Percentiles rank a stretch among this genome's conserved stretches.
Evolutionary conservation across 768 basidiomycete species (phyloP).

Genomic region (Trametes cubensis): DNA sequence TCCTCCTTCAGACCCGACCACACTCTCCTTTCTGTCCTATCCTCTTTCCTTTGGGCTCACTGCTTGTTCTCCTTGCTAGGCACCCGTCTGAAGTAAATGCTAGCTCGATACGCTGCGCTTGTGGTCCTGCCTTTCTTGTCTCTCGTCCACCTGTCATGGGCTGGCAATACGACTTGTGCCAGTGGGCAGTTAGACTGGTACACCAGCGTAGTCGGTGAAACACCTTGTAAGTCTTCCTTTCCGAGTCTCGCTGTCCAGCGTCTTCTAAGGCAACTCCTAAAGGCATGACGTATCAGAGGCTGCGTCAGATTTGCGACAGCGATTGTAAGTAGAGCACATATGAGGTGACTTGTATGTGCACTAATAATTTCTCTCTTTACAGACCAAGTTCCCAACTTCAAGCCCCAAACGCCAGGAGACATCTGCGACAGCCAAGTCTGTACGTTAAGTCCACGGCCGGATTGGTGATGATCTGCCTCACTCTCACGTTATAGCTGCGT

Average conservation of each 20-base stretch:
- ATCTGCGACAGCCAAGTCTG: slow-evolving; percentile 17
- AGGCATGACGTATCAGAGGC: slow-evolving; percentile 23
- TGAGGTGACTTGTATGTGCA: too few relatives aligned
- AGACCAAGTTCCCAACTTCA: slow-evolving; percentile 11
- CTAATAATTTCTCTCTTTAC: too few relatives aligned
- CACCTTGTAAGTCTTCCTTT: slow-evolving; percentile 18
- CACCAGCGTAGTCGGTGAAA: slow-evolving; percentile 19
- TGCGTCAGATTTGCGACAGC: slow-evolving; percentile 26
- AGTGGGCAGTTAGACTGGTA: slow-evolving; percentile 23
- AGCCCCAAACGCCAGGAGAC: slow-evolving; percentile 1
- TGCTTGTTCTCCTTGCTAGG: too few relatives aligned
- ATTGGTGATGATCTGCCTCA: too few relatives aligned
- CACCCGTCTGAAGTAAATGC: too few relatives aligned
- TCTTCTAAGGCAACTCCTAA: neutral
- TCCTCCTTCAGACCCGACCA: too few relatives aligned
- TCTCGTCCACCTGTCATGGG: neutral
- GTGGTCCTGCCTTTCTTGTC: too few relatives aligned
- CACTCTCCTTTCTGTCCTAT: too few relatives aligned
- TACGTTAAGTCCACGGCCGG: neutral
- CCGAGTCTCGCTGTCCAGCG: neutral
- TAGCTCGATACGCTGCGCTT: too few relatives aligned
- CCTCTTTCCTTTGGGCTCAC: too few relatives aligned
- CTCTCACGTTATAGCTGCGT: neutral
- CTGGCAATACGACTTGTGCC: slow-evolving; percentile 19
- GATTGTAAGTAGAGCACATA: slow-evolving; percentile 11